Percentiles rank a stretch among this genome's conserved stretches.
Evolutionary conservation across 2,329 filamentous ascomycete species (phyloP).

Genomic region (Penicillium oxalicum): DNA sequence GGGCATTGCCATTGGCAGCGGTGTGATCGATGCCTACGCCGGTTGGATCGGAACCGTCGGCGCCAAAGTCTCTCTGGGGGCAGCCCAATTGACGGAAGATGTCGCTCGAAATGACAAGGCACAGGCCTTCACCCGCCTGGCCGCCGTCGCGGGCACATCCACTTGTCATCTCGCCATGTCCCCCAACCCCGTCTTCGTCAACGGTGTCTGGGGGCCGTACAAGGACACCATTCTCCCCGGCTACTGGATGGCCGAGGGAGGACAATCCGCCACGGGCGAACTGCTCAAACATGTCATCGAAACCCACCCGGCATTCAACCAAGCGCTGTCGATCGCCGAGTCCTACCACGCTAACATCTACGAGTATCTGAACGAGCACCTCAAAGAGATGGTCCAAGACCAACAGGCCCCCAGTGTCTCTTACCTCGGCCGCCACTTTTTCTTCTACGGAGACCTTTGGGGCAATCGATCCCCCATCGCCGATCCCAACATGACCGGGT

Average conservation of each 20-base stretch:
- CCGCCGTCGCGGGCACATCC: slow-evolving; percentile 91
- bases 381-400: slow-evolving; percentile 68
- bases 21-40: slow-evolving; percentile 96
- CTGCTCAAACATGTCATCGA: slow-evolving; percentile 90
- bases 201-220: slow-evolving; percentile 96
- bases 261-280: slow-evolving; percentile 93
- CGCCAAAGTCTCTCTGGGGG: slow-evolving; percentile 75
- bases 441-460: slow-evolving; percentile 98
- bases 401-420: slow-evolving; percentile 68
- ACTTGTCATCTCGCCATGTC: slow-evolving; percentile 98
- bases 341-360: slow-evolving; percentile 85
- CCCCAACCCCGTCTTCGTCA: slow-evolving; percentile 83
- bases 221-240: slow-evolving; percentile 84
- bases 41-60: slow-evolving; percentile 99
- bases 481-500: slow-evolving; percentile 86
- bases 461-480: slow-evolving; percentile 93
- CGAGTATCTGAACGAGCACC: slow-evolving; percentile 85
- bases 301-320: slow-evolving; percentile 83
- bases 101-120: slow-evolving; percentile 76
- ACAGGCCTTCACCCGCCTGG: slow-evolving; percentile 86
- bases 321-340: slow-evolving; percentile 71
- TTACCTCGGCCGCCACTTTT: slow-evolving; percentile 86
- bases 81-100: slow-evolving; percentile 61
- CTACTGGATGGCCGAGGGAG: slow-evolving; percentile 96
- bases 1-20: slow-evolving; percentile 88